phyloP scores from a whole-genome alignment of 192 early-diverging fungal species.

The Gonapodya prolifera region DNA sequence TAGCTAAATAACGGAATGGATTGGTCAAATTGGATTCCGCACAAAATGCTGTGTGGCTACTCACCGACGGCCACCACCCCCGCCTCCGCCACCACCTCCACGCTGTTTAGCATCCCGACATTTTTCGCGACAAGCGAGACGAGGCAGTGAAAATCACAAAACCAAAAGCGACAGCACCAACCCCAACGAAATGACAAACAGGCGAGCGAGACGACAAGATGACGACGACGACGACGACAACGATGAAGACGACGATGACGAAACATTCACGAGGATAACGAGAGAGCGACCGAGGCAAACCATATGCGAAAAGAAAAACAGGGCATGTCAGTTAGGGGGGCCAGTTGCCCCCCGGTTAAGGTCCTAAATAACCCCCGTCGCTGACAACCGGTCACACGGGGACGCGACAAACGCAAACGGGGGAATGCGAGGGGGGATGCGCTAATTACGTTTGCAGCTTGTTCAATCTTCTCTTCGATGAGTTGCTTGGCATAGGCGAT shows the following conservation, averaged over 20 bases:
- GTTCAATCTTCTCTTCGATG: background rate
- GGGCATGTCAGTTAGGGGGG: background rate
- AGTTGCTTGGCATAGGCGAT: slow-evolving; percentile 1
- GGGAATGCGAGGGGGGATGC: background rate
- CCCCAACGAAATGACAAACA: background rate
- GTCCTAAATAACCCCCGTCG: background rate
- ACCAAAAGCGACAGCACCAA: background rate
- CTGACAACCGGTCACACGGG: background rate
- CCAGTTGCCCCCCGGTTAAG: background rate
- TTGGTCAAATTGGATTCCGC: no score
- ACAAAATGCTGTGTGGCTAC: background rate
- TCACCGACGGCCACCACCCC: background rate
- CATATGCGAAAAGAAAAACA: background rate
- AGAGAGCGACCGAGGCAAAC: background rate
- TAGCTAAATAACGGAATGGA: background rate
- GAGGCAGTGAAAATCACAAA: background rate
- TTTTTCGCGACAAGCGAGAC: background rate
- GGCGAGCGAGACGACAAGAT: background rate
- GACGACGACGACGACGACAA: background rate
- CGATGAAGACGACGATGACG: background rate
- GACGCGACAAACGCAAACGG: background rate
- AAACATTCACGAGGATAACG: background rate
- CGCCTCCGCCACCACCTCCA: background rate
- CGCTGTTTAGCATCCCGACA: background rate
- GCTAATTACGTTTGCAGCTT: background rate